Evolutionary conservation across 306 rosid species (phyloP).

Genomic region (Calophaca sinica): DNA sequence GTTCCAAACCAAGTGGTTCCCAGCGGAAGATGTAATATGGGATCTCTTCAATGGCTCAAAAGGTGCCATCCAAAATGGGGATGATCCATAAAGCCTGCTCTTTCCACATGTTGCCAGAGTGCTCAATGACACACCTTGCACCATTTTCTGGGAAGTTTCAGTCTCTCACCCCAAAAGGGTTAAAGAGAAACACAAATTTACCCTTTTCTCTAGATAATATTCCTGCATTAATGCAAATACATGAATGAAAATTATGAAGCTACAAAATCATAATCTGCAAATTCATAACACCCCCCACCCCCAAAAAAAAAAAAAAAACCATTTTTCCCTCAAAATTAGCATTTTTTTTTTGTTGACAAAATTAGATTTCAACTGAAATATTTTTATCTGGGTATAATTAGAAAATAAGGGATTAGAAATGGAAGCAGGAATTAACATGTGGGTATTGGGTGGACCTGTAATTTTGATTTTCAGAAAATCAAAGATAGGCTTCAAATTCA

Average conservation of each 20-base stretch:
- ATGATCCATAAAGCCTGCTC: constrained; percentile 54
- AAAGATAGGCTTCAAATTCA: constrained; percentile 27
- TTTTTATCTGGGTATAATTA: constrained; percentile 15
- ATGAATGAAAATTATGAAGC: constrained; percentile 28
- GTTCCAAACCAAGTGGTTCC: constrained; percentile 49
- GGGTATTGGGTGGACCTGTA: constrained; percentile 12
- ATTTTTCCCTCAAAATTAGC: constrained; percentile 10
- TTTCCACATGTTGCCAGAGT: constrained; percentile 64
- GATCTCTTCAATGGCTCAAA: constrained; percentile 56
- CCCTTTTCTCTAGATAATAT: constrained; percentile 11
- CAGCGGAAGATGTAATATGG: constrained; percentile 43
- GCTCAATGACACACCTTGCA: constrained; percentile 66
- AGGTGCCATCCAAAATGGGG: constrained; percentile 57
- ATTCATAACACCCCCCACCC: not conserved
- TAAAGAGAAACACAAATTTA: constrained; percentile 30
- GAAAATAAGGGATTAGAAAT: constrained; percentile 5
- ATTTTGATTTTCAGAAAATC: constrained; percentile 14
- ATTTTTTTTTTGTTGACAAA: not conserved
- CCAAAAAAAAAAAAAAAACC: not conserved
- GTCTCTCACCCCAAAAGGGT: constrained; percentile 28
- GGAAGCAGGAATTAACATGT: constrained; percentile 28
- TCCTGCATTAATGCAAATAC: constrained; percentile 36
- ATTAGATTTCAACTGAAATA: constrained; percentile 30
- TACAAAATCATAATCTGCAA: constrained; percentile 31
- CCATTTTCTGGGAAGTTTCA: constrained; percentile 55